Base-by-base conservation (phyloP, 495 filamentous ascomycete species). In the Aeminium ludgeri region DNA sequence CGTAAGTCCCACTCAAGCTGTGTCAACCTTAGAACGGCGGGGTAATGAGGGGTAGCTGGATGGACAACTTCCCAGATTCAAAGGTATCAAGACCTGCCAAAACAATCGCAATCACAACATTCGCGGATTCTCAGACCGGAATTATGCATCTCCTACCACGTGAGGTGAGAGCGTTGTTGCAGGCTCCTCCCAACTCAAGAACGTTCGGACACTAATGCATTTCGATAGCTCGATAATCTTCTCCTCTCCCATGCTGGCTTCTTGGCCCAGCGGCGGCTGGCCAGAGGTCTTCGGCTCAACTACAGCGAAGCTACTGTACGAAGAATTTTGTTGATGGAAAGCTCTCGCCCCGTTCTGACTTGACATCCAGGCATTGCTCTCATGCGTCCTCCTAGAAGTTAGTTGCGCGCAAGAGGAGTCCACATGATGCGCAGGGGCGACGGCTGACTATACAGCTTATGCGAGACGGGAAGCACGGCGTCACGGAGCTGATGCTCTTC, bases 141-240 rank as follows among this genome's bases (percentile, higher is more conserved):
- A n/a, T n/a, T n/a, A n/a, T n/a, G n/a, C n/a, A n/a, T n/a, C n/a
- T n/a, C n/a, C n/a, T n/a, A n/a, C n/a, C n/a, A n/a, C n/a, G n/a
- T n/a, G n/a, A n/a, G n/a, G n/a, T n/a, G n/a, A n/a, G n/a, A n/a
- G n/a, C n/a, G n/a, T n/a, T n/a, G n/a, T n/a, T n/a, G n/a, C n/a
- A n/a, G n/a, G n/a, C n/a, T n/a, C n/a, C 7, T 30, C n/a, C n/a
- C n/a, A n/a, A n/a, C n/a, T n/a, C n/a, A n/a, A n/a, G n/a, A n/a
- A n/a, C n/a, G n/a, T n/a, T n/a, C n/a, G n/a, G n/a, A n/a, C n/a
- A n/a, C n/a, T n/a, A n/a, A n/a, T n/a, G n/a, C n/a, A 18, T n/a
- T n/a, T n/a, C n/a, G n/a, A 38, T 47, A 96, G 89, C 65, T 96
- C 51, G 89, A 97, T 67, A 97, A 97, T 73, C 82, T 97, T 62